Evolutionary conservation across 179 eudicot species (phyloP).

Genomic region (Silene coronaria): DNA sequence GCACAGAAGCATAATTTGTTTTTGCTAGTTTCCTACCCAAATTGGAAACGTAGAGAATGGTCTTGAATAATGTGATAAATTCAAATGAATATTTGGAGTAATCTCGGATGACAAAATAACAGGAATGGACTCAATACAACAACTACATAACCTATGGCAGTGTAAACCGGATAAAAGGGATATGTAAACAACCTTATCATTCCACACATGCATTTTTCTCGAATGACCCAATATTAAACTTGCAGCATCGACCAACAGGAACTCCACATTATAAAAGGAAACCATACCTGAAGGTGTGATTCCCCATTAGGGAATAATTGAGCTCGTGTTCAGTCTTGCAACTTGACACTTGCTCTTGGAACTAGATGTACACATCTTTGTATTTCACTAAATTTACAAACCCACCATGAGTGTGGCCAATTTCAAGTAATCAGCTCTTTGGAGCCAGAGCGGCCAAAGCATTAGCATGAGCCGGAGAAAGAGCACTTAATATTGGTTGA

Average conservation of each 20-base stretch:
- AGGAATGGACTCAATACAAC: not conserved
- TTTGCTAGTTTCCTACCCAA: not conserved
- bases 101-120: not conserved
- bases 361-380: conserved; percentile 18
- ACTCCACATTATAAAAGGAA: not conserved
- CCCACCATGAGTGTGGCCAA: not conserved
- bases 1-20: not conserved
- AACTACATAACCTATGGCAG: not conserved
- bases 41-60: not conserved
- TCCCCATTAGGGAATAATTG: not conserved
- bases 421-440: conserved; percentile 55
- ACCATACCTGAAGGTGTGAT: conserved; percentile 8
- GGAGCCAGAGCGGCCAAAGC: conserved; percentile 79
- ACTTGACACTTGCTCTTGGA: not conserved
- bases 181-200: too few relatives aligned
- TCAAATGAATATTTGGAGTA: too few relatives aligned
- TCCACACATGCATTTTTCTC: too few relatives aligned
- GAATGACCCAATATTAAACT: too few relatives aligned
- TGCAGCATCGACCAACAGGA: too few relatives aligned
- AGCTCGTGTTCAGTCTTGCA: conserved; percentile 1
- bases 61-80: not conserved
- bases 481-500: conserved; percentile 73
- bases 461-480: conserved; percentile 76
- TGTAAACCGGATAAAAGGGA: not conserved
- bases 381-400: conserved; percentile 18